A percentile compares a stretch with the other conserved stretches of the same genome.
These are phyloP conservation scores for Sporothrix sp. DNA, from an alignment of 2,329 filamentous ascomycete species.

Conservation along the genomic window DNA sequence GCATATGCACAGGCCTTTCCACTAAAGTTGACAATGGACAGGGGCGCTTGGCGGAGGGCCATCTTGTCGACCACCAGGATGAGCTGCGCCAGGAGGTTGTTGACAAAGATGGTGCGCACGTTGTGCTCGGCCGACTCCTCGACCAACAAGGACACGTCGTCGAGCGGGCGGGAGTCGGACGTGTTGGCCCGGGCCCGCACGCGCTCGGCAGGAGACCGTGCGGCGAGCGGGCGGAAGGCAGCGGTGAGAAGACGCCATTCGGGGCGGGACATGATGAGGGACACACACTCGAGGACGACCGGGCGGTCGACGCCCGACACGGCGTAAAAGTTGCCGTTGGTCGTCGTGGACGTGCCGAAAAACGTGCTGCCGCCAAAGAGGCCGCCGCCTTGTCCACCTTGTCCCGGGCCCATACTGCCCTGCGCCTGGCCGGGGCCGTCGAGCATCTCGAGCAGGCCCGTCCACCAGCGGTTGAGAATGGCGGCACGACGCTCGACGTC, in stretches of 20 bases:
- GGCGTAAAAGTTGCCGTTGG: constrained; percentile 50
- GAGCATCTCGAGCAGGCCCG: constrained; percentile 68
- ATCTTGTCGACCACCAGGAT: constrained; percentile 80
- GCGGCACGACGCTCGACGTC: constrained; percentile 71
- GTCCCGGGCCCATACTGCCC: constrained; percentile 11
- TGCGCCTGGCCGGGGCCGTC: constrained; percentile 39
- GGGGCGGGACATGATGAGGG: constrained; percentile 74
- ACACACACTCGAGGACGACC: constrained; percentile 65
- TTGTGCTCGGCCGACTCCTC: constrained; percentile 72
- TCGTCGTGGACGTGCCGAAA: constrained; percentile 17
- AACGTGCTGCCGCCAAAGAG: constrained; percentile 8
- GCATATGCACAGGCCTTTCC: constrained; percentile 87
- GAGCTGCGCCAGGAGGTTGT: constrained; percentile 77
- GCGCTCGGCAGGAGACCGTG: constrained; percentile 41
- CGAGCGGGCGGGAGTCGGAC: constrained; percentile 54
- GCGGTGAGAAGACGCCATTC: constrained; percentile 75
- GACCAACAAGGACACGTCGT: constrained; percentile 40
- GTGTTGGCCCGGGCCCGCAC: constrained; percentile 38
- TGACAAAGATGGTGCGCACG: constrained; percentile 74
- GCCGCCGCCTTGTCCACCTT: too few relatives aligned
- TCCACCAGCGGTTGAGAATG: constrained; percentile 89
- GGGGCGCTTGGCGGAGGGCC: constrained; percentile 59
- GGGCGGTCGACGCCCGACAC: constrained; percentile 79
- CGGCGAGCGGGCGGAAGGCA: constrained; percentile 52
- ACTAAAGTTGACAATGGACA: constrained; percentile 70